A percentile compares a stretch with the other conserved stretches of the same genome.
Conservation (phyloP, 2,329 filamentous ascomycete genomes). For the Neopestalotiopsis sp. region DNA sequence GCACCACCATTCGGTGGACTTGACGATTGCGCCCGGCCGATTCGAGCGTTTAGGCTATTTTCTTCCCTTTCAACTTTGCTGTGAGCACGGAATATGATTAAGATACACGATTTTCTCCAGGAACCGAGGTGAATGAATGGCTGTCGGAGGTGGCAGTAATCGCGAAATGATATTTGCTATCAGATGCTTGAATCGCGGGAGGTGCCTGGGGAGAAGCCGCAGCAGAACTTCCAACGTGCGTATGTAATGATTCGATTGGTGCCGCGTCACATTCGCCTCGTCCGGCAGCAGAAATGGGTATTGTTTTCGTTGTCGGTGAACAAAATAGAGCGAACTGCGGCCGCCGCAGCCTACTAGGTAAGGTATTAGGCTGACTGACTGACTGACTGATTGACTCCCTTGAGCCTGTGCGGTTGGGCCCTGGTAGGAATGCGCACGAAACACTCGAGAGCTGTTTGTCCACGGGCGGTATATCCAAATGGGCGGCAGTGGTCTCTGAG, state of each 20-base stretch:
- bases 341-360: not conserved
- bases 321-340: constrained; percentile 1
- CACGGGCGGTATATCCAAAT: not conserved
- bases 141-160: not conserved
- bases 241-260: not conserved
- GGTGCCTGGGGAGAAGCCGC: not conserved
- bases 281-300: not conserved
- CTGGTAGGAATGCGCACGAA: constrained; percentile 11
- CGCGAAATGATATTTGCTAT: not conserved
- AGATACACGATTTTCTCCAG: not conserved
- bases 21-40: constrained; percentile 4
- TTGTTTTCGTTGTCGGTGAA: constrained; percentile 9
- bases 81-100: not conserved
- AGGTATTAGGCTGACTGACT: constrained; percentile 10
- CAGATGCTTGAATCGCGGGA: not conserved
- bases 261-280: not conserved
- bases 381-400: constrained; percentile 5
- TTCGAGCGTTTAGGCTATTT: not conserved
- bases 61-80: not conserved
- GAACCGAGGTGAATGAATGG: not conserved
- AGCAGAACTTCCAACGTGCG: not conserved
- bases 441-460: not conserved
- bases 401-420: not conserved
- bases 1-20: constrained; percentile 2
- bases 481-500: not conserved